These are phyloP conservation scores for Wolfiporia cocos DNA, from an alignment of 1,284 basidiomycete species.

Conservation along the genomic window DNA sequence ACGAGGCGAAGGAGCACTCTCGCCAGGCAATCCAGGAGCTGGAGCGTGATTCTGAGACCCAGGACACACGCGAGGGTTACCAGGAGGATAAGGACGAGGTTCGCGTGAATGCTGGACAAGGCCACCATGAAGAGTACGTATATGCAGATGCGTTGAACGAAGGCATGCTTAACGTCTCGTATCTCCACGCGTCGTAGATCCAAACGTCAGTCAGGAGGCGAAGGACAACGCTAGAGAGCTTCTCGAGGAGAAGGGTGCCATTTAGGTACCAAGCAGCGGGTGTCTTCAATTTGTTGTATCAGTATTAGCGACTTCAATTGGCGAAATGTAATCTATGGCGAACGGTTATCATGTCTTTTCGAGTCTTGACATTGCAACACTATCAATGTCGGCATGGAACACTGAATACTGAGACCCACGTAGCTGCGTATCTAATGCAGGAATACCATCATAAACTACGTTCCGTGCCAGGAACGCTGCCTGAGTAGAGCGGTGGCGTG, in stretches of 20 bases:
- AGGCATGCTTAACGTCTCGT: no score
- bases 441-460: no score
- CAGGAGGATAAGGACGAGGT: conserved; percentile 20
- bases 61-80: conserved; percentile 11
- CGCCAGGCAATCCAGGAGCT: conserved; percentile 37
- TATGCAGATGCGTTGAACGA: neutral
- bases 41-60: conserved; percentile 17
- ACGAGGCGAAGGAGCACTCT: conserved; percentile 45
- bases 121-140: conserved; percentile 40
- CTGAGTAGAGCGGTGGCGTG: no score
- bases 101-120: conserved; percentile 40
- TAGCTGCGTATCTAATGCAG: no score
- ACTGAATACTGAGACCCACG: no score
- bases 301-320: no score
- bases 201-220: conserved; percentile 34
- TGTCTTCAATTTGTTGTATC: neutral
- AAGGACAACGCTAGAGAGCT: conserved; percentile 34
- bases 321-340: no score
- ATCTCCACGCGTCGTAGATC: conserved; percentile 29
- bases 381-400: no score
- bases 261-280: conserved; percentile 8
- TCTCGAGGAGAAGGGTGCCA: conserved; percentile 26
- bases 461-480: no score
- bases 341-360: no score
- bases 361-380: no score